A percentile compares a stretch with the other conserved stretches of the same genome.
Evolutionary conservation across 495 filamentous ascomycete species (phyloP).

Genomic region (Lasiosphaeris hirsuta): DNA sequence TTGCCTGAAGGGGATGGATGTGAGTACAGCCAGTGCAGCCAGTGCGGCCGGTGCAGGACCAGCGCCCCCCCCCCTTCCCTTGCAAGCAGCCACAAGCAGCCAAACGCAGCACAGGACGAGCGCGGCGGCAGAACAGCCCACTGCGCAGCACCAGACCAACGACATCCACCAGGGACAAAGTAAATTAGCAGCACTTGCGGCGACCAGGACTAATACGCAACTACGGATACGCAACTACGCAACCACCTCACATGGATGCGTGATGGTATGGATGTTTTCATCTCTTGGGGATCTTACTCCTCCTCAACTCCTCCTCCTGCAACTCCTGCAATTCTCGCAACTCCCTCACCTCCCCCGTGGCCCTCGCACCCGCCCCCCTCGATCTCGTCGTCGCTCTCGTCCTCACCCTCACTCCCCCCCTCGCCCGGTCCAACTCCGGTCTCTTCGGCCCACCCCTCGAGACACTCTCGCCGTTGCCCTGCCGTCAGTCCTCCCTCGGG

Average conservation of each 20-base stretch:
- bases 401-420: neutral
- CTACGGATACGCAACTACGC: conserved; percentile 24
- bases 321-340: neutral
- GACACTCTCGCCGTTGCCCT: neutral
- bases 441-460: neutral
- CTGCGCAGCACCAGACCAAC: conserved; percentile 34
- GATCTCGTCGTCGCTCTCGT: neutral
- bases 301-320: conserved; percentile 6
- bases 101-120: no score
- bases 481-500: neutral
- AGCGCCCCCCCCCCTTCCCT: no score
- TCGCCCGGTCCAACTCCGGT: neutral
- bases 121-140: conserved; percentile 25
- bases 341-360: neutral
- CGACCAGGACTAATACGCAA: conserved; percentile 32
- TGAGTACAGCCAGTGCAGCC: no score
- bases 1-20: no score
- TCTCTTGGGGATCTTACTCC: conserved; percentile 25
- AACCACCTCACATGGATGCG: conserved; percentile 32
- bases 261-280: conserved; percentile 29
- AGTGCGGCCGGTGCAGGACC: no score
- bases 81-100: neutral
- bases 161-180: conserved; percentile 38
- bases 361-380: neutral
- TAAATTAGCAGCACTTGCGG: conserved; percentile 38